Percentiles rank a stretch among this genome's conserved stretches.
phyloP scores from a whole-genome alignment of 441 rosid species.

The Aleurites moluccanus region DNA sequence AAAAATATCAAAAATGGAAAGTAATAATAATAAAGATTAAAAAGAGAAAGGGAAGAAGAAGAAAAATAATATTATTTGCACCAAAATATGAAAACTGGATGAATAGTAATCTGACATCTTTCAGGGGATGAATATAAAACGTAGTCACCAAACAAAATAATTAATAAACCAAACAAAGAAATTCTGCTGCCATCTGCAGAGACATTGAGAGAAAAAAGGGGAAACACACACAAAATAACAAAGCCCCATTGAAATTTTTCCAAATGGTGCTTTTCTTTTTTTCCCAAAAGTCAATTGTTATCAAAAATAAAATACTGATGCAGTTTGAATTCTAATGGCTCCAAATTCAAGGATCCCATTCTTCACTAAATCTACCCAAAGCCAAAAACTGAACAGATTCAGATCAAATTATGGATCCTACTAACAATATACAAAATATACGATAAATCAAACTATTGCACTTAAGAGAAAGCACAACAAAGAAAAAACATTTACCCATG shows the following conservation, averaged over 20 bases:
- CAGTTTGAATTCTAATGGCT: neutral
- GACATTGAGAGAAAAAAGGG: neutral
- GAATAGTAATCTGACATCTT: neutral
- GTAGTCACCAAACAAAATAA: neutral
- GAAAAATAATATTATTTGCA: neutral
- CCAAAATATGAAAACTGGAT: neutral
- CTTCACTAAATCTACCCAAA: slow-evolving; percentile 11
- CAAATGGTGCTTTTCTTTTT: neutral
- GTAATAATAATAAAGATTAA: neutral
- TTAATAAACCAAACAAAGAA: neutral
- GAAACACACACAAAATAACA: neutral
- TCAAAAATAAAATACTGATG: neutral
- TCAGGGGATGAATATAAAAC: neutral
- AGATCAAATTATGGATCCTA: neutral
- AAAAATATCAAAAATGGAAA: neutral
- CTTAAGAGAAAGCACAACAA: neutral
- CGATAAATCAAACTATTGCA: neutral
- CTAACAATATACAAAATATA: neutral
- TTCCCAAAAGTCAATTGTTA: neutral
- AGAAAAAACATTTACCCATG: slow-evolving; percentile 20
- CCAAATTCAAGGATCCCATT: neutral
- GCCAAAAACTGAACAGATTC: slow-evolving; percentile 1
- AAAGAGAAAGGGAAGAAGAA: neutral
- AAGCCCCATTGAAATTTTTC: neutral
- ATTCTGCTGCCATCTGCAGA: neutral